Percentiles rank a stretch among this genome's conserved stretches.
Evolutionary conservation across 1,284 basidiomycete genomes (phyloP).

Genomic region (Apiotrichum montevideense): DNA sequence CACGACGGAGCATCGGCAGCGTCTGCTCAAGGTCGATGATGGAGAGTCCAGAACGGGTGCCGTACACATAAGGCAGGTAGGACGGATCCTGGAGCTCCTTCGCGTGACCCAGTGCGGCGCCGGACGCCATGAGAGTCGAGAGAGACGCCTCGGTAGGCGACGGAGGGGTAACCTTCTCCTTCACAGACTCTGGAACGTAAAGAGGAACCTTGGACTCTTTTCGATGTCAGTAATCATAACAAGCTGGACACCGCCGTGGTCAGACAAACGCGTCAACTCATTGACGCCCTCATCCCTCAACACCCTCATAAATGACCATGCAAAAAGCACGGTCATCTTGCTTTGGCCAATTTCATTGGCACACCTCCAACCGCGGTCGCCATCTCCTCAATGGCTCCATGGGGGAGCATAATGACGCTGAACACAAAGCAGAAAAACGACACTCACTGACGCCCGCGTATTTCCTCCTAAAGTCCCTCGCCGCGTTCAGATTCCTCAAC

Average conservation of each 20-base stretch:
- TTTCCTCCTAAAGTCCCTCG: constrained; percentile 33
- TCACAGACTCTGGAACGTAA: constrained; percentile 20
- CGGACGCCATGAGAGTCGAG: constrained; percentile 83
- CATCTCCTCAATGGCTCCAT: too few species aligned
- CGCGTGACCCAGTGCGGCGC: constrained; percentile 90
- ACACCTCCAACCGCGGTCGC: too few species aligned
- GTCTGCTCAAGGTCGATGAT: constrained; percentile 96
- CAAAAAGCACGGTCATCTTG: too few species aligned
- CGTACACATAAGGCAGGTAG: constrained; percentile 91
- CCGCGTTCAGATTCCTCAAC: constrained; percentile 38
- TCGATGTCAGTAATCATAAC: too few species aligned
- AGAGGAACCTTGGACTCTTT: constrained; percentile 18
- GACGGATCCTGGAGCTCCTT: constrained; percentile 75
- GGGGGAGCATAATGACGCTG: too few species aligned
- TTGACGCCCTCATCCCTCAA: too few species aligned
- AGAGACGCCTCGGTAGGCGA: constrained; percentile 50
- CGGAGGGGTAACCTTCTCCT: constrained; percentile 6
- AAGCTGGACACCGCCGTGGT: too few species aligned
- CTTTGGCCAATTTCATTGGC: too few species aligned
- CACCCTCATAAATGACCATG: too few species aligned
- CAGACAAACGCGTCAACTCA: too few species aligned
- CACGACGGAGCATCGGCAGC: constrained; percentile 81
- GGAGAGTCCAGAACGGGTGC: constrained; percentile 79
- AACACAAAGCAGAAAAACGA: too few species aligned
- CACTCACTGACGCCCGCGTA: constrained; percentile 31